These are phyloP conservation scores for Paecilomyces sp. DNA, from an alignment of 2,329 filamentous ascomycete genomes.

Conservation along the genomic window DNA sequence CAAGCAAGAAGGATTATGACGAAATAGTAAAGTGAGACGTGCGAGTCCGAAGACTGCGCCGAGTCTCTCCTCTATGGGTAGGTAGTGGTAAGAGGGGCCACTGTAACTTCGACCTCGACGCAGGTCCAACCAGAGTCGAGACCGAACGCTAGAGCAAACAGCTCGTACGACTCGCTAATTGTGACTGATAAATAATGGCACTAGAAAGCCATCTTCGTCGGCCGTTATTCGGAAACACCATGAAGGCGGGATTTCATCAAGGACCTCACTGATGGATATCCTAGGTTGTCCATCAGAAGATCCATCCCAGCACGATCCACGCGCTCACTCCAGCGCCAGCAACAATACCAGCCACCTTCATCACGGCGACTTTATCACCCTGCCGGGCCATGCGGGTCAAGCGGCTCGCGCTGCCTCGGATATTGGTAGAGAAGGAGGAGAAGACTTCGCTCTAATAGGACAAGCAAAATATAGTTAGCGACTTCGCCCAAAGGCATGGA, in stretches of 20 bases:
- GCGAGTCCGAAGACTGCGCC: background rate
- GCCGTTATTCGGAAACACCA: background rate
- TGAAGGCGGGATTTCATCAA: background rate
- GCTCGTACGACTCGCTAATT: background rate
- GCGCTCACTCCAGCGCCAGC: constrained; percentile 65
- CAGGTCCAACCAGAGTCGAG: background rate
- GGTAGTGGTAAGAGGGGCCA: background rate
- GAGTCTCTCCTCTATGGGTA: background rate
- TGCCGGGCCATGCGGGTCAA: constrained; percentile 84
- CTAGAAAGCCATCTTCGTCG: background rate
- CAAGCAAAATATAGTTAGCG: background rate
- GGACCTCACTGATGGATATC: background rate
- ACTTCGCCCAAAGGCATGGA: background rate
- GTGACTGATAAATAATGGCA: background rate
- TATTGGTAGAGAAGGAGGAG: constrained; percentile 71
- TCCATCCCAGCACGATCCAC: constrained; percentile 63
- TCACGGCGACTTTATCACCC: constrained; percentile 82
- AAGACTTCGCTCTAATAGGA: constrained; percentile 73
- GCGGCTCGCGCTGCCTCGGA: constrained; percentile 77
- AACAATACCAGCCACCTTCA: constrained; percentile 82
- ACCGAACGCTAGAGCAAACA: background rate
- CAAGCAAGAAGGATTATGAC: background rate
- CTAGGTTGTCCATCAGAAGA: constrained; percentile 38
- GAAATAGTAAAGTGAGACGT: background rate
- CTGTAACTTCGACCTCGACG: background rate